Evolutionary conservation across 257 asterid species (phyloP).

Genomic region (Nyctanthes arbortristis): DNA sequence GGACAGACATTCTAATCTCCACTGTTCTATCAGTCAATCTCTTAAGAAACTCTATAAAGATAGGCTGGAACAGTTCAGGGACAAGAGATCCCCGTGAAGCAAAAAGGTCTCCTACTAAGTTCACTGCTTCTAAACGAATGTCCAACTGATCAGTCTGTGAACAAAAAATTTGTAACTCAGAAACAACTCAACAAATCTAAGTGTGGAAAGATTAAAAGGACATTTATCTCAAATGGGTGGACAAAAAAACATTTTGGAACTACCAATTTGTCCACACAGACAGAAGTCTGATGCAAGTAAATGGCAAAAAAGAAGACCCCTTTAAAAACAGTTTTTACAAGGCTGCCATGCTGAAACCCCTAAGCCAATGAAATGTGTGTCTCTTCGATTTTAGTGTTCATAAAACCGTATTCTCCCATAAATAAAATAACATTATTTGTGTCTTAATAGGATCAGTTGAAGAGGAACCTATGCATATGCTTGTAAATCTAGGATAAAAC

Average conservation of each 20-base stretch:
- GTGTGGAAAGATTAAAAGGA: constrained; percentile 1
- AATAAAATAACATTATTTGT: constrained; percentile 14
- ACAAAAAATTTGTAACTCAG: constrained; percentile 33
- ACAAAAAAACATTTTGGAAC: not conserved
- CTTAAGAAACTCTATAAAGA: constrained; percentile 79
- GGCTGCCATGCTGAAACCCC: too few species aligned
- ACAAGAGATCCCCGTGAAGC: constrained; percentile 66
- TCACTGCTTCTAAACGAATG: constrained; percentile 79
- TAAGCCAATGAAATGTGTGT: constrained; percentile 4
- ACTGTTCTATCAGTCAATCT: constrained; percentile 82
- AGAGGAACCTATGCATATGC: not conserved
- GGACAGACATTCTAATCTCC: constrained; percentile 90
- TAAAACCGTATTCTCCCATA: constrained; percentile 8
- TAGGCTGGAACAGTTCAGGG: constrained; percentile 74
- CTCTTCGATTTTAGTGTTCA: constrained; percentile 11
- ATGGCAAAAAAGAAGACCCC: constrained; percentile 9
- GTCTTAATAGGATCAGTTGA: constrained; percentile 17
- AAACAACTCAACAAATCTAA: constrained; percentile 20
- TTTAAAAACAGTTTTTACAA: constrained; percentile 9
- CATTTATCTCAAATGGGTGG: not conserved
- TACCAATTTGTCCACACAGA: constrained; percentile 16
- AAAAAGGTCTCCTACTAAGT: constrained; percentile 84
- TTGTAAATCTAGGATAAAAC: not conserved
- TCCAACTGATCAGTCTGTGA: constrained; percentile 85
- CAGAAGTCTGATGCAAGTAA: not conserved